A percentile compares a stretch with the other conserved stretches of the same genome.
These are phyloP conservation scores for Xylariaceae sp. DNA, from an alignment of 2,329 filamentous ascomycete genomes.

Conservation along the genomic window DNA sequence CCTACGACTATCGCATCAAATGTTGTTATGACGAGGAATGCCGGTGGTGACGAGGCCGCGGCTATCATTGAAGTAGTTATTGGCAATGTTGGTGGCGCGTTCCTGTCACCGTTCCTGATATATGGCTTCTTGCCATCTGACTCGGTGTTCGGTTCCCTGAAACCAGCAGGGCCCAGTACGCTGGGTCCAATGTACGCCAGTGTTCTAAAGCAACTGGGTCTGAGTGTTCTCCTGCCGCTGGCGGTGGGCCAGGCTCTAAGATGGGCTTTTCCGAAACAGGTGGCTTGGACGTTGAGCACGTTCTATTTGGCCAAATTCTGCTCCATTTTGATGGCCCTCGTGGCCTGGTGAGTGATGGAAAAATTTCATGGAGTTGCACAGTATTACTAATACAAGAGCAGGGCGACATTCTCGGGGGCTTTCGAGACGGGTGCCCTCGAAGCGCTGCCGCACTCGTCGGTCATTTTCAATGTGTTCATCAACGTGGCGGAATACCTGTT, in stretches of 20 bases:
- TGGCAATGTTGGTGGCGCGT: conserved; percentile 65
- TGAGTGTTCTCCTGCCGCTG: conserved; percentile 64
- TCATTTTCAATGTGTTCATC: conserved; percentile 65
- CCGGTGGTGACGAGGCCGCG: conserved; percentile 63
- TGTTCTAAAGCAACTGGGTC: conserved; percentile 64
- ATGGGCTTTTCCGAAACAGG: conserved; percentile 45
- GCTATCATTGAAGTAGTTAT: conserved; percentile 66
- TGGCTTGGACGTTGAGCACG: conserved; percentile 49
- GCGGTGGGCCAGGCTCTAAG: conserved; percentile 58
- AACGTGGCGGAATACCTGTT: conserved; percentile 60
- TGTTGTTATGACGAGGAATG: conserved; percentile 67
- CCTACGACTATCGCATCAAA: conserved; percentile 72
- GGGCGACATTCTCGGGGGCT: conserved; percentile 64
- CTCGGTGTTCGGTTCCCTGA: conserved; percentile 53
- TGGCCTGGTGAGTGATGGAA: conserved; percentile 42
- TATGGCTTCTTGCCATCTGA: conserved; percentile 55
- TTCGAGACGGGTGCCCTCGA: conserved; percentile 62
- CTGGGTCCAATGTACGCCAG: conserved; percentile 60
- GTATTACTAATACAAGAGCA: conserved; percentile 39
- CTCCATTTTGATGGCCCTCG: conserved; percentile 43
- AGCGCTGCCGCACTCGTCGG: conserved; percentile 53
- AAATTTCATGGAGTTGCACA: not conserved
- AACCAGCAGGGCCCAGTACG: conserved; percentile 48
- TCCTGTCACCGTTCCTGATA: conserved; percentile 61
- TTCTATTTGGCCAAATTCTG: conserved; percentile 51